Evolutionary conservation across 2,329 filamentous ascomycete genomes (phyloP).

Genomic region (Nemania sp.): DNA sequence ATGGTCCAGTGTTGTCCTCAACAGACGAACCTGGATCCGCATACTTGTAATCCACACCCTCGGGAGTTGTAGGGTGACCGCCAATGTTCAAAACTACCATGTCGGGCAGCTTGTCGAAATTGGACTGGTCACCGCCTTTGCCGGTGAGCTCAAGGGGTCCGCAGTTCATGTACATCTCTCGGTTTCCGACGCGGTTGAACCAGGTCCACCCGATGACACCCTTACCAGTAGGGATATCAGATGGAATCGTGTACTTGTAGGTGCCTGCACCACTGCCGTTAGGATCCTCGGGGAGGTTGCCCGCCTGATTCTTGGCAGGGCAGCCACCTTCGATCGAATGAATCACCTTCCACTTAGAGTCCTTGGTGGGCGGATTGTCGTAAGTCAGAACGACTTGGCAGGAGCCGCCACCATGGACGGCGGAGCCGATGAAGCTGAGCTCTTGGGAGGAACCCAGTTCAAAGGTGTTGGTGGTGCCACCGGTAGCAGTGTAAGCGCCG

Average conservation of each 20-base stretch:
- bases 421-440: conserved; percentile 70
- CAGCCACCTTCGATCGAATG: conserved; percentile 87
- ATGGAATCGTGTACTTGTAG: conserved; percentile 73
- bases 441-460: conserved; percentile 63
- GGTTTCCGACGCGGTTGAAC: conserved; percentile 91
- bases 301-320: conserved; percentile 60
- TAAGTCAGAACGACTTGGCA: conserved; percentile 89
- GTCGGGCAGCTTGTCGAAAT: conserved; percentile 66
- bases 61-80: conserved; percentile 37
- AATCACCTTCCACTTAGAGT: conserved; percentile 83
- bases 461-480: conserved; percentile 60
- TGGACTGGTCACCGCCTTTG: conserved; percentile 50
- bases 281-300: conserved; percentile 59
- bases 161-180: conserved; percentile 99
- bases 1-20: conserved; percentile 49
- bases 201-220: conserved; percentile 90
- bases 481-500: conserved; percentile 48
- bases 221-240: conserved; percentile 71
- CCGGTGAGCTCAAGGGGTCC: conserved; percentile 71
- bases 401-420: conserved; percentile 86
- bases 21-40: conserved; percentile 66
- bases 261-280: conserved; percentile 51
- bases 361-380: conserved; percentile 67
- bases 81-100: conserved; percentile 76
- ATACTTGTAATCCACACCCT: conserved; percentile 64